These are phyloP conservation scores for Moniliophthora roreri DNA, from an alignment of 1,284 basidiomycete species.

Conservation along the genomic window DNA sequence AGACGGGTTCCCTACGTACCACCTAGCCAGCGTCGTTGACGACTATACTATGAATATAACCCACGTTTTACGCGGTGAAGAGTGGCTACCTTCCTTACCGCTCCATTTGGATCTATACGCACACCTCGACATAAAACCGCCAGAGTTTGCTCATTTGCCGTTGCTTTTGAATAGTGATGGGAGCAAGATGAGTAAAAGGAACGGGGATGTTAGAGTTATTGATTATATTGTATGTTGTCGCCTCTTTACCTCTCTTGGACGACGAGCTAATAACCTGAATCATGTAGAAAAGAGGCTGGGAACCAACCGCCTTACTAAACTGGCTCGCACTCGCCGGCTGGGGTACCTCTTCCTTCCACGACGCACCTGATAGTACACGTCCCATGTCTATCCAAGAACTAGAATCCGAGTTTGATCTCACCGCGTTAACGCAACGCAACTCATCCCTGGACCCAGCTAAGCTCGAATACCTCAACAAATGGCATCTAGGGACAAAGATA, in stretches of 20 bases:
- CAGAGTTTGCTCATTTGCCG: slow-evolving; percentile 90
- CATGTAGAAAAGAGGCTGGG: slow-evolving; percentile 74
- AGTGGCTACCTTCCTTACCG: slow-evolving; percentile 96
- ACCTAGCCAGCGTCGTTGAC: slow-evolving; percentile 94
- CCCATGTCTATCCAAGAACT: slow-evolving; percentile 68
- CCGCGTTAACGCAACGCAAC: slow-evolving; percentile 71
- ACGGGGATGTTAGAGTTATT: slow-evolving; percentile 85
- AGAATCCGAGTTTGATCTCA: slow-evolving; percentile 68
- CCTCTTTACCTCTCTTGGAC: not conserved
- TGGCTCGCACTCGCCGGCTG: slow-evolving; percentile 95
- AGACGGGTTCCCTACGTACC: slow-evolving; percentile 94
- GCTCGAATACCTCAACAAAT: slow-evolving; percentile 77
- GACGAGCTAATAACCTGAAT: slow-evolving; percentile 27
- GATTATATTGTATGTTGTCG: slow-evolving; percentile 82
- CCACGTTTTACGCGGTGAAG: slow-evolving; percentile 96
- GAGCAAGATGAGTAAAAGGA: slow-evolving; percentile 92
- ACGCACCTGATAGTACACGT: slow-evolving; percentile 63
- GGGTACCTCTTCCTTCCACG: slow-evolving; percentile 48
- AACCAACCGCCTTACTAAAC: slow-evolving; percentile 88
- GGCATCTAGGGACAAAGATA: slow-evolving; percentile 59
- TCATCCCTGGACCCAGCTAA: slow-evolving; percentile 72
- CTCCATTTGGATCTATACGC: slow-evolving; percentile 91
- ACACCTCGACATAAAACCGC: slow-evolving; percentile 71
- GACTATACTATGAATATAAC: slow-evolving; percentile 96
- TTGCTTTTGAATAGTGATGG: slow-evolving; percentile 90